Percentiles rank a stretch among this genome's conserved stretches.
Conservation (phyloP, 2,329 filamentous ascomycete species). For the Trichoderma asperellum region DNA sequence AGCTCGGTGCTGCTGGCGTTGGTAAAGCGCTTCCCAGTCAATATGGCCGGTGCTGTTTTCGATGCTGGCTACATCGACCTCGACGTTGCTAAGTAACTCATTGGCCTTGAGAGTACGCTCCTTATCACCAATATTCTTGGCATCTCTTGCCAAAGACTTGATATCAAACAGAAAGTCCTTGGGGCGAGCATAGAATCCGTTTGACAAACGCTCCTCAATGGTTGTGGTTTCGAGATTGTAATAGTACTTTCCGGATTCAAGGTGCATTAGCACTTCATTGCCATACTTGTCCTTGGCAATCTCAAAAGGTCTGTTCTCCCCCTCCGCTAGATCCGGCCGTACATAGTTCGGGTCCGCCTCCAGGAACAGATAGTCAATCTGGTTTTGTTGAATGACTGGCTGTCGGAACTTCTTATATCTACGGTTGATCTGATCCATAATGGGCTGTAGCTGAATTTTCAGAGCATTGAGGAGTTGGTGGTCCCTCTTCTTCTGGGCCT, state of each 20-base stretch:
- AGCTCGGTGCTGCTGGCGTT: slow-evolving; percentile 69
- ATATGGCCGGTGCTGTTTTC: slow-evolving; percentile 68
- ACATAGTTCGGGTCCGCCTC: slow-evolving; percentile 77
- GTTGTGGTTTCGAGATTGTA: slow-evolving; percentile 93
- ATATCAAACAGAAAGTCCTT: slow-evolving; percentile 90
- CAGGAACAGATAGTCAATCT: slow-evolving; percentile 81
- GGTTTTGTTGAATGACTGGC: slow-evolving; percentile 72
- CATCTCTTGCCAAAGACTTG: slow-evolving; percentile 80
- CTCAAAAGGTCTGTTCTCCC: slow-evolving; percentile 73
- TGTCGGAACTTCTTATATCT: slow-evolving; percentile 88
- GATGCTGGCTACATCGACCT: slow-evolving; percentile 85
- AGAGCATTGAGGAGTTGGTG: slow-evolving; percentile 81
- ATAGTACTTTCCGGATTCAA: slow-evolving; percentile 78
- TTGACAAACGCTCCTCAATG: slow-evolving; percentile 94
- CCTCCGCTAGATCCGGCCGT: slow-evolving; percentile 57
- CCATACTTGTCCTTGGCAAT: slow-evolving; percentile 79
- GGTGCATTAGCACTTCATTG: slow-evolving; percentile 74
- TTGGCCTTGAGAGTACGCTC: slow-evolving; percentile 85
- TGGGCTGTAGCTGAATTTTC: slow-evolving; percentile 86
- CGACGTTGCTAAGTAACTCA: slow-evolving; percentile 89
- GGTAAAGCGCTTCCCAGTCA: slow-evolving; percentile 82
- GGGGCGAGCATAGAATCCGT: slow-evolving; percentile 92
- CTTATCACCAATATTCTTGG: slow-evolving; percentile 78
- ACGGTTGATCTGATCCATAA: slow-evolving; percentile 95
- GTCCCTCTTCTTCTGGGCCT: slow-evolving; percentile 79